phyloP scores from a whole-genome alignment of 139 green algal genomes.

The Chlorella sorokiniana region DNA sequence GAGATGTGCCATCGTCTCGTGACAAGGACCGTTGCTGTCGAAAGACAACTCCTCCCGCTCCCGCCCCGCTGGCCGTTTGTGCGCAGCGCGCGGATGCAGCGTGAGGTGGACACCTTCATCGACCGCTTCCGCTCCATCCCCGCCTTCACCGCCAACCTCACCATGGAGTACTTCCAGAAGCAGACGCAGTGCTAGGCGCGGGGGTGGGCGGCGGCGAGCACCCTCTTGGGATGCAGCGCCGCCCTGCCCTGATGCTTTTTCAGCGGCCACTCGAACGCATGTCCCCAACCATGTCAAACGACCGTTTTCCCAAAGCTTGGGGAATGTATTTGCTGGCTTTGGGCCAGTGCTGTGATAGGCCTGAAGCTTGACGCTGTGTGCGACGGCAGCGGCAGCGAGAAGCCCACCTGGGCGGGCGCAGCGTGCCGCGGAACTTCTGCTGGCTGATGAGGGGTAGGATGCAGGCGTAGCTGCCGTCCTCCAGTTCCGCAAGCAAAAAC shows the following conservation, averaged over 20 bases:
- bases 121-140: slow-evolving; percentile 75
- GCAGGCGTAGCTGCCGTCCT: slow-evolving; percentile 68
- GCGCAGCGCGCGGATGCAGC: slow-evolving; percentile 31
- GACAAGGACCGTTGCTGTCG: not conserved
- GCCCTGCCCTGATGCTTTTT: too few species aligned
- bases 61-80: slow-evolving; percentile 18
- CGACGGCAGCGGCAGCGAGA: not conserved
- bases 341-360: too few species aligned
- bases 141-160: slow-evolving; percentile 86
- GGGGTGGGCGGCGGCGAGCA: not conserved
- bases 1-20: too few species aligned
- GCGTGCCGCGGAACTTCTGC: slow-evolving; percentile 71
- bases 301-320: too few species aligned
- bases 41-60: not conserved
- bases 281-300: too few species aligned
- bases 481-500: slow-evolving; percentile 87
- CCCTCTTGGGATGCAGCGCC: not conserved
- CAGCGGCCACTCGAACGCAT: too few species aligned
- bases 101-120: slow-evolving; percentile 80
- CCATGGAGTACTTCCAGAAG: slow-evolving; percentile 84
- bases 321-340: too few species aligned
- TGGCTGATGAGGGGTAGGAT: slow-evolving; percentile 85
- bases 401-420: slow-evolving; percentile 58
- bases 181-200: slow-evolving; percentile 62
- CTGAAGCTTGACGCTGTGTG: too few species aligned